Conservation (phyloP, 345 rosid genomes). For the Psidium guajava region DNA sequence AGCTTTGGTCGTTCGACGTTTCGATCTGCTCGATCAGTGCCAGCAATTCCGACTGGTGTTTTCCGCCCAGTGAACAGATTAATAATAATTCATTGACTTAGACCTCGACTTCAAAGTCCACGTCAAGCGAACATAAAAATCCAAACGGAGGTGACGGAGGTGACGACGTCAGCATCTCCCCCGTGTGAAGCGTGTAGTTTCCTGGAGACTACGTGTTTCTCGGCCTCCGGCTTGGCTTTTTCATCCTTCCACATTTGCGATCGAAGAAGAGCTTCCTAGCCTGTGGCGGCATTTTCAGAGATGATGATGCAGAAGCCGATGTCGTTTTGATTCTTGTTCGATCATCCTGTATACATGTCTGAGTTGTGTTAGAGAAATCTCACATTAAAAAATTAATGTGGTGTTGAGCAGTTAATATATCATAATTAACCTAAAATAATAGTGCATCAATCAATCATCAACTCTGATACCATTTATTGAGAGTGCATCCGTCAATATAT, state of each 20-base stretch:
- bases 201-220: not conserved
- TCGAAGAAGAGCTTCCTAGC: not conserved
- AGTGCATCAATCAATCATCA: no score
- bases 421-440: no score
- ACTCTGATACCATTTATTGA: no score
- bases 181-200: no score
- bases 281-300: no score
- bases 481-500: no score
- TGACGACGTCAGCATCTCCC: not conserved
- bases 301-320: not conserved
- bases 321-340: not conserved
- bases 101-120: not conserved
- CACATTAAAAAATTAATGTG: no score
- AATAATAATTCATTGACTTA: not conserved
- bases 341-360: not conserved
- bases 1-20: no score
- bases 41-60: not conserved
- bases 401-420: no score
- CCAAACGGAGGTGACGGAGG: not conserved
- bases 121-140: not conserved
- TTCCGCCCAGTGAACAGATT: not conserved
- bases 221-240: not conserved
- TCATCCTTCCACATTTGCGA: not conserved
- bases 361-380: no score
- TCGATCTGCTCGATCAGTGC: not conserved